A percentile compares a stretch with the other conserved stretches of the same genome.
Conservation (phyloP, 768 basidiomycete genomes). For the Russula sp. region DNA sequence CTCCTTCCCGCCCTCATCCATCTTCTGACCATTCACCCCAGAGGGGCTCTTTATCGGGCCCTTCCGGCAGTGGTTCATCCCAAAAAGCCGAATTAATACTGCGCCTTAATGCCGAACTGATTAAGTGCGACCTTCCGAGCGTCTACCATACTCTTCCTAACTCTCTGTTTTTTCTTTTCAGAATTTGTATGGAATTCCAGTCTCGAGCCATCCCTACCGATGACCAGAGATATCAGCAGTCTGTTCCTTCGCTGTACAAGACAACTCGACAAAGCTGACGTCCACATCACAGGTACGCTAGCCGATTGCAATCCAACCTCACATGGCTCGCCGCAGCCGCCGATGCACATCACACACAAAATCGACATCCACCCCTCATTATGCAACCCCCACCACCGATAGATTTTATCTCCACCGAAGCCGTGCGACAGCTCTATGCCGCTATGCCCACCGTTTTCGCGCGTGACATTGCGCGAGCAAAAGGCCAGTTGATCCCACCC, state of each 20-base stretch:
- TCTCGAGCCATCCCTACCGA: conserved; percentile 45
- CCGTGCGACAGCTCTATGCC: conserved; percentile 61
- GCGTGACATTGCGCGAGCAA: conserved; percentile 40
- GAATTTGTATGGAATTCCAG: conserved; percentile 63
- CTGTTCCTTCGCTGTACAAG: conserved; percentile 35
- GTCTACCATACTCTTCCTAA: neutral
- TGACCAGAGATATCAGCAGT: conserved; percentile 60
- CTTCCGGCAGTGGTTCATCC: conserved; percentile 29
- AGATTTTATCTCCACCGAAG: conserved; percentile 52
- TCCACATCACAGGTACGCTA: conserved; percentile 48
- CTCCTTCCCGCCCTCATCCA: conserved; percentile 35
- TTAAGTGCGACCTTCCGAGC: conserved; percentile 50
- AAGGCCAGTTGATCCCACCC: conserved; percentile 32
- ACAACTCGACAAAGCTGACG: conserved; percentile 28
- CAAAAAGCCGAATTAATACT: conserved; percentile 60
- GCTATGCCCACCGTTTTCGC: conserved; percentile 61
- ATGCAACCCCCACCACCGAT: conserved; percentile 55
- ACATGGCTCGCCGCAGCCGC: conserved; percentile 68
- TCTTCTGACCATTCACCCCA: conserved; percentile 22
- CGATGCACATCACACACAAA: conserved; percentile 42
- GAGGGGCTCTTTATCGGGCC: conserved; percentile 25
- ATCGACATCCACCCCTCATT: conserved; percentile 47
- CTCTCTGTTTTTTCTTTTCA: conserved; percentile 32
- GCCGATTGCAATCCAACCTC: conserved; percentile 66
- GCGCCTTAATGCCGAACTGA: conserved; percentile 64